Conservation (phyloP, 169 alveolate species). For the Eimeria falciformis region DNA sequence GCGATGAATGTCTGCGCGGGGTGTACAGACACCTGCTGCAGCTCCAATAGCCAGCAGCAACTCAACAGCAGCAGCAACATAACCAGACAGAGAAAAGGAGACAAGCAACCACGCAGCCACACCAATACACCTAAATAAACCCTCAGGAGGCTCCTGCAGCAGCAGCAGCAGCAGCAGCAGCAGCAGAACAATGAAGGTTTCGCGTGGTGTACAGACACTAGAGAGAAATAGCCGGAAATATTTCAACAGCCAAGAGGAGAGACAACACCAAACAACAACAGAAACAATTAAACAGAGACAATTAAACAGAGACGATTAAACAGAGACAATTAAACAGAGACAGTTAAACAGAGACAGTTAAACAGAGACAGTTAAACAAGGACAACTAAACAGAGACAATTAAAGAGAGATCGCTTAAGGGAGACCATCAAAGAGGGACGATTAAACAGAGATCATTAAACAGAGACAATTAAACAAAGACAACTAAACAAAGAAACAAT, state of each 20-base stretch:
- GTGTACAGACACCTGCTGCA: neutral
- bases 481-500: neutral
- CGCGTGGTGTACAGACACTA: neutral
- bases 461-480: neutral
- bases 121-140: neutral
- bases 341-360: too few relatives aligned
- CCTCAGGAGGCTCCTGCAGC: constrained; percentile 16
- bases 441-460: too few relatives aligned
- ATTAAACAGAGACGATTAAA: too few relatives aligned
- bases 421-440: too few relatives aligned
- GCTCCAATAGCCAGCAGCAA: neutral
- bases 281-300: too few relatives aligned
- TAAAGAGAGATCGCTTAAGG: too few relatives aligned
- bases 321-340: too few relatives aligned
- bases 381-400: too few relatives aligned
- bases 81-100: neutral
- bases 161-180: constrained; percentile 44
- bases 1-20: neutral
- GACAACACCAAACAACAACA: neutral
- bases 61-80: neutral
- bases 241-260: neutral
- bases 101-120: neutral
- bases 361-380: too few relatives aligned
- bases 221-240: too few relatives aligned
- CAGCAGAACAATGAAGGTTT: neutral